Evolutionary conservation across 768 basidiomycete genomes (phyloP), one percentile per base, ranked within the genome.

Genomic region (Guyanaporus albipodus): DNA sequence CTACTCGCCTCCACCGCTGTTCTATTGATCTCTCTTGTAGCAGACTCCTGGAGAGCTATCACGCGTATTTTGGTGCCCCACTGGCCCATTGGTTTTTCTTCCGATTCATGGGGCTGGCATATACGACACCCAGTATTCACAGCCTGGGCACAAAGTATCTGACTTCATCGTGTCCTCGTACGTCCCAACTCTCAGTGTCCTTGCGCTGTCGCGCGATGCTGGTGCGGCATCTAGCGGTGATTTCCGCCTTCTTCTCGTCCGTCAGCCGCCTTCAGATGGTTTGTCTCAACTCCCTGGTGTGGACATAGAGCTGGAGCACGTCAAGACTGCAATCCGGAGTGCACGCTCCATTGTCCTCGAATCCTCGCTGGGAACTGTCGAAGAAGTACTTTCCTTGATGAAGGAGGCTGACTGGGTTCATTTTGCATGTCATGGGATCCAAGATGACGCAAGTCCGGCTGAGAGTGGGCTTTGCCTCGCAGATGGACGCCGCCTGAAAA

Each of bases 401-500:
- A 27, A 38, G 38, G 17, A 38, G 6, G 38, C 38, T 2, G 24
- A 38, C 26, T 27, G 26, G 38, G 38, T 26, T 7, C 38, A 38
- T 18, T 38, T 38, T 17, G n/a, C 32, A 33, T 33, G n/a, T 9
- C 32, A 33, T 4, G 8, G 32, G 0, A 17, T 8, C n/a, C n/a
- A n/a, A n/a, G n/a, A n/a, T n/a, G n/a, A n/a, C n/a, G n/a, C n/a
- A n/a, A n/a, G n/a, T n/a, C n/a, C n/a, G n/a, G n/a, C n/a, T n/a
- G n/a, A n/a, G n/a, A n/a, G n/a, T n/a, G n/a, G n/a, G n/a, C 17
- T 33, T 8, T 33, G 17, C 17, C 55, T 67, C n/a, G 38, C 43
- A 1, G 17, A 49, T 32, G 3, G 18, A 4, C 28, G 45, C 8
- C 35, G 36, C 5, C 23, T 51, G 15, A 42, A 43, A 18, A 14